A percentile compares a stretch with the other conserved stretches of the same genome.
Evolutionary conservation across 805 yeast species (phyloP).

Genomic region (Ogataea saltuana): DNA sequence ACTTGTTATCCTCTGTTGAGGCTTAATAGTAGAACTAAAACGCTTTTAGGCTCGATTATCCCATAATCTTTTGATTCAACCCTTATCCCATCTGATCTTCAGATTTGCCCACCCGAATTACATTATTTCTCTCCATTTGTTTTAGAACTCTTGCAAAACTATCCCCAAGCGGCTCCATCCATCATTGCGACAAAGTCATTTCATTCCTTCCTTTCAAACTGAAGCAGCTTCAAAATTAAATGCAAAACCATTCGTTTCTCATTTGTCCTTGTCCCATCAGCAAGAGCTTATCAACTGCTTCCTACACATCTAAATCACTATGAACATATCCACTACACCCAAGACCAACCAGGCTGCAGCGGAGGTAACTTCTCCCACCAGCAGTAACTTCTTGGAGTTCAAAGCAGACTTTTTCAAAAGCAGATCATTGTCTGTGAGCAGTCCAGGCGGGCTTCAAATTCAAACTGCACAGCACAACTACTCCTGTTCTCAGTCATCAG

Average conservation of each 20-base stretch:
- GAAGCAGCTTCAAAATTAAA: not conserved
- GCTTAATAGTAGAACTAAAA: no score
- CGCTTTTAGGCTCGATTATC: no score
- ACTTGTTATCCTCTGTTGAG: no score
- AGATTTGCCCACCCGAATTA: no score
- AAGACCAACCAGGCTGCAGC: not conserved
- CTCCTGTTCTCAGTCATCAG: conserved; percentile 6
- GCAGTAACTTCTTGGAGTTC: conserved; percentile 20
- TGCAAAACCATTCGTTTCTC: not conserved
- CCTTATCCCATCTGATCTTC: no score
- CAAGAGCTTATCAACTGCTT: conserved; percentile 3
- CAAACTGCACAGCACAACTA: conserved; percentile 1
- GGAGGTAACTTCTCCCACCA: conserved; percentile 1
- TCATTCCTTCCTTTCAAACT: not conserved
- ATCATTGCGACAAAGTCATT: not conserved
- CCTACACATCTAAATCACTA: not conserved
- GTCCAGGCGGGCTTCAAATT: conserved; percentile 5
- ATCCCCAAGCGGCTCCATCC: not conserved
- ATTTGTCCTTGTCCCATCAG: not conserved
- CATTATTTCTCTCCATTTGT: no score
- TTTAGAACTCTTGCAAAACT: no score
- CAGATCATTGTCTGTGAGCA: conserved; percentile 18
- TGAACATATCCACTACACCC: conserved; percentile 14
- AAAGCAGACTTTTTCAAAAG: conserved; percentile 22
- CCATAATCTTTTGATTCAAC: no score